Base-by-base conservation (phyloP, 73 alveolate species). In the Loxodes magnus region DNA sequence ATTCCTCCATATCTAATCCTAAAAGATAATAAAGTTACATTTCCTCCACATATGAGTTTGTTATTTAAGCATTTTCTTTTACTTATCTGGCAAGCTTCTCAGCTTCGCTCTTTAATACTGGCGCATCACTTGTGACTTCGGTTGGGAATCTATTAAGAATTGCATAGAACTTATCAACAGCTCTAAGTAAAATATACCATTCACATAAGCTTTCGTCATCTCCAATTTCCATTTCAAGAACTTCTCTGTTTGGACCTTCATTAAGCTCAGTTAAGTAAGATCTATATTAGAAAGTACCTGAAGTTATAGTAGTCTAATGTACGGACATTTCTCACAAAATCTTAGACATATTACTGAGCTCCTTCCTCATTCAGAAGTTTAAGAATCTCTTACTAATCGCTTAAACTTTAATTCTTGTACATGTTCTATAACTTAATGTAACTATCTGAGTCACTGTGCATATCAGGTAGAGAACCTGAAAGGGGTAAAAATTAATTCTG, bases 391-490 rank as follows among this genome's bases (percentile, higher is more conserved):
- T 75, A 62, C 38, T 63, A 50, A 46, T 90, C 98, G 36, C 64
- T 69, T 46, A 62, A 41, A 0, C 92, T 92, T 63, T 82, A 63
- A 14, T 70, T 37, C 46, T 77, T 66, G 55, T 86, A 79, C 21
- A 90, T 68, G 27, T 68, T 77, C 44, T 90, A 79, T 20, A 90
- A 59, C 14, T 48, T 60, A 6, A 90, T 58, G 56, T 78, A 90
- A 51, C 64, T 61, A 16, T 75, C 77, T 3, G 98, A 71, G 21
- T 72, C 63, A 28, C 94, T 50, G n/a, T 80, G 75, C 97, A 92
- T 88, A 54, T 92, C 99, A 15, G 99, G 96, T 7, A 88, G 53
- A 14, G 37, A 61, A n/a, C 97, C 96, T n/a, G 74, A 58, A 31
- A 92, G 66, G 5, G 99, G 99, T 27, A 80, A 86, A 14, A 54